Evolutionary conservation across 208 protist species (phyloP).

Genomic region (Leishmania guyanensis): DNA sequence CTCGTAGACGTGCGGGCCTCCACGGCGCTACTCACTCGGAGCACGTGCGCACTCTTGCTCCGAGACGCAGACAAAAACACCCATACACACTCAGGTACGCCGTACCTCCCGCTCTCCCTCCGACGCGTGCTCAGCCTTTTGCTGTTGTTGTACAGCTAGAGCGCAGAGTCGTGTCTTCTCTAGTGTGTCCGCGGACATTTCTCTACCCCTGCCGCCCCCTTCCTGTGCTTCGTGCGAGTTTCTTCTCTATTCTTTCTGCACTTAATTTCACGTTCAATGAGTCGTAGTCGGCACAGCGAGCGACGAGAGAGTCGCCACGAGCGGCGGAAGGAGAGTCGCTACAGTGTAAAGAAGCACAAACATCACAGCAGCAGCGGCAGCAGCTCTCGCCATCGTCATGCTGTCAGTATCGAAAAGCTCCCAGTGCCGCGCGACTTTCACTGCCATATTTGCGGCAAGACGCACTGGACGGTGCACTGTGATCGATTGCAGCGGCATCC

Average conservation of each 20-base stretch:
- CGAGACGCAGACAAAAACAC: background rate
- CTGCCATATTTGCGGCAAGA: slow-evolving; percentile 82
- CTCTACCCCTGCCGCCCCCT: background rate
- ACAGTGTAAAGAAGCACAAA: slow-evolving; percentile 19
- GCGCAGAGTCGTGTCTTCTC: background rate
- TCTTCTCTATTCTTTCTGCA: too few species aligned
- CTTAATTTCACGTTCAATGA: slow-evolving; percentile 7
- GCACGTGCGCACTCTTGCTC: background rate
- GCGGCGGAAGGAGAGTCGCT: slow-evolving; percentile 19
- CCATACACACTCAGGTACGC: background rate
- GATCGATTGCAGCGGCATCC: slow-evolving; percentile 46
- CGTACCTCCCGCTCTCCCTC: slow-evolving; percentile 10
- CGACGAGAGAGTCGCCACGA: slow-evolving; percentile 17
- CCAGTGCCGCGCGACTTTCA: slow-evolving; percentile 47
- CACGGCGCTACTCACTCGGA: background rate
- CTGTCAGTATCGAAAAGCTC: slow-evolving; percentile 10
- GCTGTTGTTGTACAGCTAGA: too few species aligned
- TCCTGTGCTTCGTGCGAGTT: background rate
- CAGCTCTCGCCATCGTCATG: background rate
- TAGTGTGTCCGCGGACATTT: slow-evolving; percentile 1
- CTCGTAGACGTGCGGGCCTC: background rate
- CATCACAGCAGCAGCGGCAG: slow-evolving; percentile 9
- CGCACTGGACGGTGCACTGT: slow-evolving; percentile 87
- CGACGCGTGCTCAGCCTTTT: background rate
- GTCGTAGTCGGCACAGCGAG: slow-evolving; percentile 14